Evolutionary conservation across 2,329 filamentous ascomycete genomes (phyloP).

Genomic region (Sclerotinia nivalis): DNA sequence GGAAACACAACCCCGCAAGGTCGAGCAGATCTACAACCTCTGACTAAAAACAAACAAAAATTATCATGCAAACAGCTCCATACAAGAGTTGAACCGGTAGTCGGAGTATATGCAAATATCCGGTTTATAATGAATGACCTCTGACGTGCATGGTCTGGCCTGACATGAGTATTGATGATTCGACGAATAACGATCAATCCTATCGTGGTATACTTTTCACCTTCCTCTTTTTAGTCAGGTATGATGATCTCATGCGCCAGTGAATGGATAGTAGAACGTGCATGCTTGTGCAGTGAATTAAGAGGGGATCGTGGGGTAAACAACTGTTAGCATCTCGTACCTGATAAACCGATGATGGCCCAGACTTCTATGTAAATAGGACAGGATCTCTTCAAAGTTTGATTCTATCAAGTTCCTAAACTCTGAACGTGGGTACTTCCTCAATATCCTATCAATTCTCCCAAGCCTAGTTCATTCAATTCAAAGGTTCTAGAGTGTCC

Average conservation of each 20-base stretch:
- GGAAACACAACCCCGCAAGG: conserved; percentile 6
- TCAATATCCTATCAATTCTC: not conserved
- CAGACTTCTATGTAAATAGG: conserved; percentile 15
- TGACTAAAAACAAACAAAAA: conserved; percentile 1
- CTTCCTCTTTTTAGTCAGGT: not conserved
- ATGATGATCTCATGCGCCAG: conserved; percentile 22
- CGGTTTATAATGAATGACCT: conserved; percentile 4
- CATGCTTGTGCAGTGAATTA: conserved; percentile 6
- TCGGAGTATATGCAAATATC: not conserved
- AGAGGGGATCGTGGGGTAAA: conserved; percentile 21
- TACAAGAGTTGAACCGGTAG: not conserved
- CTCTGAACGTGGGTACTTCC: not conserved
- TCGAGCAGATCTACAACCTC: not conserved
- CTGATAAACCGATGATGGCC: conserved; percentile 6
- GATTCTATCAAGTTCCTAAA: not conserved
- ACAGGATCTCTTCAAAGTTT: not conserved
- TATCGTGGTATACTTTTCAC: not conserved
- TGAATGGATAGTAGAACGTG: not conserved
- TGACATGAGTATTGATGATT: not conserved
- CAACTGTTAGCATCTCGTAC: not conserved
- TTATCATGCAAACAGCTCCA: not conserved
- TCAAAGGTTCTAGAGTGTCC: not conserved
- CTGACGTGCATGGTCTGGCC: not conserved
- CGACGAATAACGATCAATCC: not conserved
- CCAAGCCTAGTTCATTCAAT: not conserved